Base-by-base conservation (phyloP, 768 basidiomycete species). In the Tylopilus felleus region DNA sequence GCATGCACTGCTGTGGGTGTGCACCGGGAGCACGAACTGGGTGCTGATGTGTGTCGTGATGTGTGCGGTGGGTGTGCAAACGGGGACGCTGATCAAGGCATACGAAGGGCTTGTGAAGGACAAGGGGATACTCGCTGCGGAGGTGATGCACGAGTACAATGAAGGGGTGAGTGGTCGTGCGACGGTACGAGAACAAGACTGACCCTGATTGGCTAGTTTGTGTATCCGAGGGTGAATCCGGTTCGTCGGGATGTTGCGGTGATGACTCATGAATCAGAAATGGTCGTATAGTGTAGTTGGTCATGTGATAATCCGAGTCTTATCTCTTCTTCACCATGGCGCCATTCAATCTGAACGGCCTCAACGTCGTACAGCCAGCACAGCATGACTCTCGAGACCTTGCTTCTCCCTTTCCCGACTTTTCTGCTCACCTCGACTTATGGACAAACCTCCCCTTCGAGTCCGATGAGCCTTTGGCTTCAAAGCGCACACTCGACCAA, bases 401-500 rank as follows among this genome's bases (percentile, higher is more conserved):
- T 56, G 72, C 81, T 0, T 75, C 82, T 0, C 74, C 84, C 0
- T 88, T 83, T 65, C 85, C 86, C 12, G 90, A 93, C 71, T 77
- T 92, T 51, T 77, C 78, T 19, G 84, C 88, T 0, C 88, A 89
- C 67, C 83, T 90, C 49, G 85, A 87, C 68, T 75, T 93, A 50
- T 93, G 92, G 92, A 87, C 88, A 14, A 85, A 89, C 70, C 77
- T 93, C 52, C 71, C 83, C 8, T 93, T 93, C 65, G 84, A 90
- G 55, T 82, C 82, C 0, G 88, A 90, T 63, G 90, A 91, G 43
- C 76, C 79, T 19, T 72, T 82, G n/a, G 61, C 77, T 41, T 62
- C 59, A 33, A 75, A 72, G 53, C 72, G 71, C 47, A 67, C 64
- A 55, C 71, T 70, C 4, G 78, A 79, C n/a, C 76, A 83, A 31